These are phyloP conservation scores for Pseudocercospora cruenta DNA, from an alignment of 2,329 filamentous ascomycete genomes.

Conservation along the genomic window DNA sequence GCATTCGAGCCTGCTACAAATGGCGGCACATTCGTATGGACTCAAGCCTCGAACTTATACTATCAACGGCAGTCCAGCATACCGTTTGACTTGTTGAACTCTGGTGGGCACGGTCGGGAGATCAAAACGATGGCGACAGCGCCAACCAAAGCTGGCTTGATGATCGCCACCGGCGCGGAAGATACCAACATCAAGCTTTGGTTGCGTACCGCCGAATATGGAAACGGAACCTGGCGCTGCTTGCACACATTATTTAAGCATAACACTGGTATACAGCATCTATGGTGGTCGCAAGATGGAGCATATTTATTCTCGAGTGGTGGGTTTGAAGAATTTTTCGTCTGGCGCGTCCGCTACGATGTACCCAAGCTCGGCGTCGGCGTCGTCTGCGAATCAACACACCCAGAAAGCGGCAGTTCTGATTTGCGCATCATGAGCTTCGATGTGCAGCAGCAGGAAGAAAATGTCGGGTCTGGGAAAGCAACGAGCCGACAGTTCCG, in stretches of 20 bases:
- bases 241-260: constrained; percentile 74
- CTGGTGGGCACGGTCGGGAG: constrained; percentile 83
- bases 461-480: background rate
- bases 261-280: constrained; percentile 78
- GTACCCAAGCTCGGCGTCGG: constrained; percentile 58
- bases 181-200: constrained; percentile 73
- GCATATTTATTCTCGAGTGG: constrained; percentile 80
- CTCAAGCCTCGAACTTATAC: constrained; percentile 58
- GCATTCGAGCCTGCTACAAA: constrained; percentile 51
- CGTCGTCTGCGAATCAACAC: constrained; percentile 55
- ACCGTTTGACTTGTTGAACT: constrained; percentile 54
- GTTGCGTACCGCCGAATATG: constrained; percentile 54
- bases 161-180: constrained; percentile 69
- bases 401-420: constrained; percentile 54
- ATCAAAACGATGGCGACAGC: constrained; percentile 67
- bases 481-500: constrained; percentile 48
- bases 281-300: constrained; percentile 71
- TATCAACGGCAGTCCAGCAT: constrained; percentile 22
- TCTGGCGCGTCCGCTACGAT: constrained; percentile 68
- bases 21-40: constrained; percentile 70
- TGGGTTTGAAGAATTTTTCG: constrained; percentile 85
- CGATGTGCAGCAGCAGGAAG: constrained; percentile 52
- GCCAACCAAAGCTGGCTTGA: constrained; percentile 38
- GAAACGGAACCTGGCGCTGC: constrained; percentile 46
- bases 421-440: constrained; percentile 85